A percentile compares a stretch with the other conserved stretches of the same genome.
Conservation (phyloP, 768 basidiomycete genomes). For the Lactarius psammicola region DNA sequence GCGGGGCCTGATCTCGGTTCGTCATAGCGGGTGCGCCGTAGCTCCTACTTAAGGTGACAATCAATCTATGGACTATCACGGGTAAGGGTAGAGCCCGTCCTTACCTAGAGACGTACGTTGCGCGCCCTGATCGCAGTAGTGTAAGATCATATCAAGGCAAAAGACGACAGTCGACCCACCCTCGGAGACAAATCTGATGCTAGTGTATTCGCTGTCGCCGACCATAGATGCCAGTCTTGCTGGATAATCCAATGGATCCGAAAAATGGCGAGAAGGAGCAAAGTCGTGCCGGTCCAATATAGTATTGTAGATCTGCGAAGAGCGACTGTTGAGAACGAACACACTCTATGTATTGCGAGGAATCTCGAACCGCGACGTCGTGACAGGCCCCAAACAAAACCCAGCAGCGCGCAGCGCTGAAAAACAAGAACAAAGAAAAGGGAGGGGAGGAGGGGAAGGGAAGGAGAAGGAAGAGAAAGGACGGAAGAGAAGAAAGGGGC, state of each 20-base stretch:
- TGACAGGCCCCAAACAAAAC: background rate
- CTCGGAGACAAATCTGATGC: background rate
- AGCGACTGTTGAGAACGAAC: background rate
- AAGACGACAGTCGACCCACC: conserved; percentile 5
- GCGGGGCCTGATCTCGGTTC: background rate
- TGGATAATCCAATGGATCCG: background rate
- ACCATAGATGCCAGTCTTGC: background rate
- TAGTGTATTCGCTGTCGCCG: background rate
- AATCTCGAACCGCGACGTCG: conserved; percentile 11
- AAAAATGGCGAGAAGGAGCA: background rate
- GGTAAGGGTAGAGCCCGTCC: background rate
- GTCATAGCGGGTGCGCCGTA: background rate
- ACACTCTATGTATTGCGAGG: conserved; percentile 9
- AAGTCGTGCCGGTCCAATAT: background rate
- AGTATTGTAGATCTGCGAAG: background rate
- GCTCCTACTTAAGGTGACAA: background rate
- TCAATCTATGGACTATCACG: background rate
- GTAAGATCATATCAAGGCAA: background rate
- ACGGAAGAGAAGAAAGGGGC: background rate
- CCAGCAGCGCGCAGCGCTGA: conserved; percentile 24
- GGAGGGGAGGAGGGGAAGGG: too few relatives aligned
- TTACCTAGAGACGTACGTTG: conserved; percentile 11
- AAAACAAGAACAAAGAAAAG: background rate
- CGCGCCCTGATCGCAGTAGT: background rate
- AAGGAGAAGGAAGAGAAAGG: background rate